Base-by-base conservation (phyloP, 2,329 filamentous ascomycete species). In the Coniochaeta hoffmannii region DNA sequence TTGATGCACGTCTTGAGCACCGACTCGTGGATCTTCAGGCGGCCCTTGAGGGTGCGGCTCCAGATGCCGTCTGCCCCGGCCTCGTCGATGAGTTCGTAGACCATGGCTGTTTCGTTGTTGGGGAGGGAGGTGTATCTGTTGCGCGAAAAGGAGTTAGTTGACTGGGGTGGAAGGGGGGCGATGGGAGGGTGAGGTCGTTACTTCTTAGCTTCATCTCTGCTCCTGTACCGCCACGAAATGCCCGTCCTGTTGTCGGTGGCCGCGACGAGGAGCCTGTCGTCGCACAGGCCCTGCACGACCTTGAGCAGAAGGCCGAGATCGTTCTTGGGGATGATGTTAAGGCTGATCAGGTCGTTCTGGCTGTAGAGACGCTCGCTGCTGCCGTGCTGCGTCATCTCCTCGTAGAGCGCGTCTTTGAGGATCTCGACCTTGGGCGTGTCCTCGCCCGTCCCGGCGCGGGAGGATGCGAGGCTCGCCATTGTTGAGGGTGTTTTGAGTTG, bases 31-130 rank as follows among this genome's bases (percentile, higher is more conserved):
- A 96, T 82, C 70, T 90, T 88, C 56, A 90, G 86, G 58, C 86
- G 85, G 62, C 79, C 80, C 69, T 92, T 89, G 63, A 99, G 86
- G 14, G 85, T 88, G 68, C 90, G 90, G 59, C 88, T 87, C 94
- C 94, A 99, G 65, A 96, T 90, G 58, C 93, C 94, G 64, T 90
- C 88, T 61, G 83, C 82, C 60, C 88, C 89, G 30, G 89, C 86
- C 63, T 89, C 87, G 72, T 97, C 93, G 67, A 99, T 93, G 63
- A 90, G 83, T 61, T 86, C 84, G 78, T 95, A 97, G 26, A 97
- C 88, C 66, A 96, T 80, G 66, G 85, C 82, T 71, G 87, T 82
- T 63, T 97, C 93, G 65, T 93, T 84, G 58, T 83, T 82, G 50
- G 76, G 72, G 59, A 84, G 79, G 58, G 76, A 74, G 61, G 79